These are phyloP conservation scores for Rhodofomes roseus DNA, from an alignment of 1,284 basidiomycete species.

Conservation along the genomic window DNA sequence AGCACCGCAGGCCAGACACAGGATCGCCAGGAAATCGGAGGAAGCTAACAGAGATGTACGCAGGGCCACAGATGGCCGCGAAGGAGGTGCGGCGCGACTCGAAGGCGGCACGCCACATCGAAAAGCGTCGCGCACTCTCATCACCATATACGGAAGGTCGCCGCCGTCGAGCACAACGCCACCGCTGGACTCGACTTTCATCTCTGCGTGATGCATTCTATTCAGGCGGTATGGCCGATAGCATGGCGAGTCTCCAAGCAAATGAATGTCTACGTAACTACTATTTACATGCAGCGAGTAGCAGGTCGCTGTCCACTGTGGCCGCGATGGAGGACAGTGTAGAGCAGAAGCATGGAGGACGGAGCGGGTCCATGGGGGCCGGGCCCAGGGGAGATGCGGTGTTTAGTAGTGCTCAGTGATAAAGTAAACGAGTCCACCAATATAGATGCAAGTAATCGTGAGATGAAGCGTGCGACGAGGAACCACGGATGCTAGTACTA, in stretches of 20 bases:
- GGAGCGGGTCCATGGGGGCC: background rate
- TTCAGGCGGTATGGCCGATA: background rate
- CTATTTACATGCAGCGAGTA: background rate
- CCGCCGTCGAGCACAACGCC: background rate
- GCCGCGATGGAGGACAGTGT: background rate
- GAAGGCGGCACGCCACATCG: background rate
- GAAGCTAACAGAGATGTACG: background rate
- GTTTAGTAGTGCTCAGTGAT: conserved; percentile 1
- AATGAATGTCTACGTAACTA: background rate
- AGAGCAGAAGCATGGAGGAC: background rate
- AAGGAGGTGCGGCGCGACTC: background rate
- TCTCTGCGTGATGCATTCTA: background rate
- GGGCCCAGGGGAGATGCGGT: background rate
- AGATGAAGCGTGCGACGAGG: conserved; percentile 3
- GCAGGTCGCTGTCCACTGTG: background rate
- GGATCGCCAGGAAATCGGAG: background rate
- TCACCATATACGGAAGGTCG: background rate
- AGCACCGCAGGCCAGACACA: background rate
- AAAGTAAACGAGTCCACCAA: conserved; percentile 5
- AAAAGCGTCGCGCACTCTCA: background rate
- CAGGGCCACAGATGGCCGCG: background rate
- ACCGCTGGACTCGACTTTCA: background rate
- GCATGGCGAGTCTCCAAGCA: background rate
- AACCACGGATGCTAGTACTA: background rate
- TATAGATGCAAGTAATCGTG: conserved; percentile 4